A percentile compares a stretch with the other conserved stretches of the same genome.
Conservation (phyloP, 805 yeast genomes). For the Torulaspora gathmanii region DNA sequence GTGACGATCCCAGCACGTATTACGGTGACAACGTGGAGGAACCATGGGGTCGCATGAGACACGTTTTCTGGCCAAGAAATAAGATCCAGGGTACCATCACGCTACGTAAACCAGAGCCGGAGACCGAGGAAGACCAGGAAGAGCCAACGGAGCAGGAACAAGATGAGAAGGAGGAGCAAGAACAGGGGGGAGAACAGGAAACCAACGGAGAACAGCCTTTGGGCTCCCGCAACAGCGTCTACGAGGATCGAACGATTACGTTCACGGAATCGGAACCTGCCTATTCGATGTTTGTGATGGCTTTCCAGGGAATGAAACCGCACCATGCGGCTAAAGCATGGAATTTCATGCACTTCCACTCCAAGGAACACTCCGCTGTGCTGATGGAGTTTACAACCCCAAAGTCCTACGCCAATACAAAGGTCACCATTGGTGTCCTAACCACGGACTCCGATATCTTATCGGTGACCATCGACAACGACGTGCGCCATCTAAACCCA, state of each 20-base stretch:
- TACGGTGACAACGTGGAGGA: slow-evolving; percentile 79
- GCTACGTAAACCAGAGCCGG: slow-evolving; percentile 32
- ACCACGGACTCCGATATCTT: slow-evolving; percentile 60
- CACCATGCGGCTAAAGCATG: slow-evolving; percentile 97
- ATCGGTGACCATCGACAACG: slow-evolving; percentile 61
- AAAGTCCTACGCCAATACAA: slow-evolving; percentile 74
- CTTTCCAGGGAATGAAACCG: slow-evolving; percentile 98
- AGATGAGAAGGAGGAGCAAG: slow-evolving; percentile 11
- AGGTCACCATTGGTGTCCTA: slow-evolving; percentile 74
- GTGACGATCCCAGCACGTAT: slow-evolving; percentile 76
- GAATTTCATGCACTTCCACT: slow-evolving; percentile 90
- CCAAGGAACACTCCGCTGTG: slow-evolving; percentile 65
- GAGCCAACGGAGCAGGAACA: slow-evolving; percentile 1
- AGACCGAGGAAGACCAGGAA: slow-evolving; percentile 15
- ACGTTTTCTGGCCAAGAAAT: slow-evolving; percentile 93
- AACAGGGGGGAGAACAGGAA: slow-evolving; percentile 1
- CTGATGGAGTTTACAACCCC: slow-evolving; percentile 97
- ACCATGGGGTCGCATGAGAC: slow-evolving; percentile 98
- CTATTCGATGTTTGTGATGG: slow-evolving; percentile 83
- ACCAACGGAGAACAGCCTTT: slow-evolving; percentile 11
- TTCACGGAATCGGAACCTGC: slow-evolving; percentile 31
- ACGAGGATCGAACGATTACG: slow-evolving; percentile 22
- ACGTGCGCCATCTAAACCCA: slow-evolving; percentile 52
- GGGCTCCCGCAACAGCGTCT: slow-evolving; percentile 5
- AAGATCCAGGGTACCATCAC: slow-evolving; percentile 59